Conservation (phyloP, 345 rosid genomes). For the Aurinia saxatilis region DNA sequence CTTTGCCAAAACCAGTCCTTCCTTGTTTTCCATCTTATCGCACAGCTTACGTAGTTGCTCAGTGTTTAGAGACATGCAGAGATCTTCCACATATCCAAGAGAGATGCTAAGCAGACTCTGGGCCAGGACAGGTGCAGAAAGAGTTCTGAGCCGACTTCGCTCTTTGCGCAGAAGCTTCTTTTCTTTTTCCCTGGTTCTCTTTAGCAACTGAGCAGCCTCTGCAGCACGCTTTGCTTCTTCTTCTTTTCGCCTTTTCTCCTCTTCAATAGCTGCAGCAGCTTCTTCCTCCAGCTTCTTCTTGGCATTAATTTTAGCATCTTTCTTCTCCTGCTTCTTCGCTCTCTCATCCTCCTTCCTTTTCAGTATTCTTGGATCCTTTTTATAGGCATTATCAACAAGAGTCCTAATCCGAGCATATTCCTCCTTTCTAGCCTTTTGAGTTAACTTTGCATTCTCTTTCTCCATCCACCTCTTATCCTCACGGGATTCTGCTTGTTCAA, state of each 20-base stretch:
- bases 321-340: constrained; percentile 80
- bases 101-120: constrained; percentile 50
- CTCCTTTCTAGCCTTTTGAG: constrained; percentile 88
- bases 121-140: constrained; percentile 50
- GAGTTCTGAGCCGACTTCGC: constrained; percentile 71
- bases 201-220: constrained; percentile 71
- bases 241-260: constrained; percentile 63
- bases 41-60: constrained; percentile 61
- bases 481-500: constrained; percentile 92
- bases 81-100: constrained; percentile 61
- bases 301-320: constrained; percentile 63
- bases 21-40: constrained; percentile 56
- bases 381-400: constrained; percentile 90
- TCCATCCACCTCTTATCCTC: constrained; percentile 99
- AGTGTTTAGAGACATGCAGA: constrained; percentile 65
- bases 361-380: constrained; percentile 70
- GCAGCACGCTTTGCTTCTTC: constrained; percentile 75
- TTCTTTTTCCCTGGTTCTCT: constrained; percentile 77
- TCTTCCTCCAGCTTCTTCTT: constrained; percentile 86
- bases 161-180: constrained; percentile 88
- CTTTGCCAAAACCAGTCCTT: constrained; percentile 48
- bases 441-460: constrained; percentile 76
- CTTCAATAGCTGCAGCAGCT: constrained; percentile 71
- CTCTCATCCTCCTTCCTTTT: constrained; percentile 76
- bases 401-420: constrained; percentile 71